Evolutionary conservation across 805 yeast species (phyloP).

Genomic region (Myxozyma kluyveri): DNA sequence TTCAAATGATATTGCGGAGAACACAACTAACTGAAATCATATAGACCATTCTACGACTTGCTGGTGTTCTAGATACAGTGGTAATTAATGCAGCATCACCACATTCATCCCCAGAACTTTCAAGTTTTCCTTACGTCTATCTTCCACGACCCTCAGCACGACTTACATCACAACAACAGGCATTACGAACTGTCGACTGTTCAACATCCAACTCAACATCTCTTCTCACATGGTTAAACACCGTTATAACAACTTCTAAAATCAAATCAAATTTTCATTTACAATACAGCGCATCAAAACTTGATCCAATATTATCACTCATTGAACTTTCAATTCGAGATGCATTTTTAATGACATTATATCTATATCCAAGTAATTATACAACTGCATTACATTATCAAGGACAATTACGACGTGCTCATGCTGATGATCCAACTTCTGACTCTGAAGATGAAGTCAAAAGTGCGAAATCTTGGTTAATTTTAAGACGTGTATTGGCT

Average conservation of each 20-base stretch:
- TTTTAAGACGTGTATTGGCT: background rate
- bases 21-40: background rate
- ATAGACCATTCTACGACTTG: constrained; percentile 11
- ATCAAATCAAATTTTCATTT: background rate
- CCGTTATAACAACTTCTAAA: background rate
- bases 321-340: constrained; percentile 14
- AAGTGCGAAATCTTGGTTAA: background rate
- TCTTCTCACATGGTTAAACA: background rate
- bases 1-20: background rate
- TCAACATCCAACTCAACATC: background rate
- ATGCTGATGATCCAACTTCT: background rate
- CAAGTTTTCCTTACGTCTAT: constrained; percentile 18
- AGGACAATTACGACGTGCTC: background rate
- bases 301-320: constrained; percentile 9
- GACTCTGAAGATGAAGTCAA: background rate
- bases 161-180: background rate
- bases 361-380: constrained; percentile 7
- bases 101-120: constrained; percentile 14
- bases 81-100: constrained; percentile 9
- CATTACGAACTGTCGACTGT: background rate
- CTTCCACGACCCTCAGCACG: background rate
- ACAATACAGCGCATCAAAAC: background rate
- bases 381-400: background rate
- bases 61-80: constrained; percentile 2
- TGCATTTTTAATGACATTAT: constrained; percentile 19